Evolutionary conservation across 768 basidiomycete genomes (phyloP).

Genomic region (Tricholoma flavovirens): DNA sequence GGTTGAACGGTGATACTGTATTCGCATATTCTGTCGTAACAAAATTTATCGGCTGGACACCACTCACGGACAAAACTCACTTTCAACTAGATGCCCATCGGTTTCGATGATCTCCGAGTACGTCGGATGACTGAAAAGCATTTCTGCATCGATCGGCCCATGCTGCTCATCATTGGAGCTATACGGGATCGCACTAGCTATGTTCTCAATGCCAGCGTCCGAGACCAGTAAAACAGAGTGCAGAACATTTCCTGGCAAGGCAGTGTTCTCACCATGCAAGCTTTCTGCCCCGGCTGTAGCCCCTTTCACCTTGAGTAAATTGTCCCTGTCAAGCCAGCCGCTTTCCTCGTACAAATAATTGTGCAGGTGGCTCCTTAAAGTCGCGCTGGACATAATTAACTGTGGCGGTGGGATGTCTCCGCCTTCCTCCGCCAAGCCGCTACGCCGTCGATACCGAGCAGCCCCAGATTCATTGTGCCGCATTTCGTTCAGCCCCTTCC

Average conservation of each 20-base stretch:
- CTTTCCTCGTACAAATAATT: constrained; percentile 50
- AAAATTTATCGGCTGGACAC: constrained; percentile 6
- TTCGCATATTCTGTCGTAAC: constrained; percentile 35
- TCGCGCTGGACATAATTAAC: constrained; percentile 66
- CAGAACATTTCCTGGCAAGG: constrained; percentile 19
- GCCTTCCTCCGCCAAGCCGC: constrained; percentile 8
- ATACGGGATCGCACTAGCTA: constrained; percentile 36
- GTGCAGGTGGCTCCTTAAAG: constrained; percentile 50
- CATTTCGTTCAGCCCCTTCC: constrained; percentile 24
- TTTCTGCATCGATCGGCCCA: constrained; percentile 12
- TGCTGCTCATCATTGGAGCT: neutral
- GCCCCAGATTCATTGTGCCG: constrained; percentile 20
- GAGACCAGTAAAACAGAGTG: constrained; percentile 64
- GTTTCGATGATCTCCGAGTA: constrained; percentile 10
- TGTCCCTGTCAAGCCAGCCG: constrained; percentile 49
- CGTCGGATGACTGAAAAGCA: constrained; percentile 11
- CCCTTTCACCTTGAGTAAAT: constrained; percentile 35
- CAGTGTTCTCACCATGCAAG: constrained; percentile 5
- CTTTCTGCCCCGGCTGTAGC: constrained; percentile 4
- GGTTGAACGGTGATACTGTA: constrained; percentile 49
- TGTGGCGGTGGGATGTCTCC: constrained; percentile 37
- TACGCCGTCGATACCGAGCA: constrained; percentile 12
- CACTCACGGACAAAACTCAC: constrained; percentile 17
- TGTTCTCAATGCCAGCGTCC: constrained; percentile 50
- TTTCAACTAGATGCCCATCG: constrained; percentile 17